Conservation (phyloP, 768 basidiomycete species). For the Tylopilus felleus region DNA sequence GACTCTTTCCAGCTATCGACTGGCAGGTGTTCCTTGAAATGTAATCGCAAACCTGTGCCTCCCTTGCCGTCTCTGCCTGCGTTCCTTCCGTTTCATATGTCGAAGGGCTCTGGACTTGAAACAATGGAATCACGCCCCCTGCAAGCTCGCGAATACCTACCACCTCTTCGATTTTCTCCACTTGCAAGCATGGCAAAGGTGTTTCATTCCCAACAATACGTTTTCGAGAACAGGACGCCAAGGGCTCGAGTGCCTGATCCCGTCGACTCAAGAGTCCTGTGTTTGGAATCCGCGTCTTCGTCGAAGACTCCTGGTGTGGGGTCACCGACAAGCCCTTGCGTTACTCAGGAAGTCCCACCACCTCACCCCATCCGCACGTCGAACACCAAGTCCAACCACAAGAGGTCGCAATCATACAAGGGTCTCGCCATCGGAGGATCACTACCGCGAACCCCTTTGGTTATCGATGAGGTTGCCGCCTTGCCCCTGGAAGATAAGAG, state of each 20-base stretch:
- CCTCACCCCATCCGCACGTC: constrained; percentile 1
- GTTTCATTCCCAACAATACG: neutral
- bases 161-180: constrained; percentile 22
- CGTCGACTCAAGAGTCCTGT: neutral
- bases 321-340: neutral
- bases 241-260: neutral
- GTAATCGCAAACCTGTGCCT: constrained; percentile 14
- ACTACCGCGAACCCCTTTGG: neutral
- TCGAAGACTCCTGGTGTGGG: neutral
- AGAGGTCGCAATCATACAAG: constrained; percentile 10
- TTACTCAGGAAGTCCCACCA: neutral
- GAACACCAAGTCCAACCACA: constrained; percentile 1
- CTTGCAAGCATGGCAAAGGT: constrained; percentile 6
- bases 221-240: neutral
- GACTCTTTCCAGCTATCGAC: constrained; percentile 33
- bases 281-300: neutral
- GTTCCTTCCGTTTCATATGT: constrained; percentile 9
- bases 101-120: neutral
- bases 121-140: neutral
- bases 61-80: constrained; percentile 23
- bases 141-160: constrained; percentile 5
- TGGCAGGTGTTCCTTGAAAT: constrained; percentile 10
- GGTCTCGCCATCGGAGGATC: constrained; percentile 9
- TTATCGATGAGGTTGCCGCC: neutral
- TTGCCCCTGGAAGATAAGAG: neutral